Base-by-base conservation (phyloP, 495 filamentous ascomycete species). In the Trichoderma erinaceum region DNA sequence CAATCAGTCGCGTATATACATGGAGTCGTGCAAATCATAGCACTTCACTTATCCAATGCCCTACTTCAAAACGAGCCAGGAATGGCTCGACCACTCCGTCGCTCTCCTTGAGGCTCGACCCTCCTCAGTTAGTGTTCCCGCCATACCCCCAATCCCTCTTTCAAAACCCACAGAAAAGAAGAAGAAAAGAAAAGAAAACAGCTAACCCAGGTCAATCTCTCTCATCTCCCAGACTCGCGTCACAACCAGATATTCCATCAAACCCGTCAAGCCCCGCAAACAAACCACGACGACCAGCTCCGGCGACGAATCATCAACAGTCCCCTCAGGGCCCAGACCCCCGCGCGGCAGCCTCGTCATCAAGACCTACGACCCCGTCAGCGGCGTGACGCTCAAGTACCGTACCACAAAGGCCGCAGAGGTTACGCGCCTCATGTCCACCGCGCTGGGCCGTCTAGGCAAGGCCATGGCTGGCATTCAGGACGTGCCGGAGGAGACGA, bases 371-470 rank as follows among this genome's bases (percentile, higher is more conserved):
- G 92, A 97, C 77, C 91, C 95, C 0, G 77, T 77, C 35, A 88
- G 89, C 15, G 95, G 95, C 70, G 85, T 87, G 63, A 88, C 89
- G 67, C 85, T 99, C 43, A 96, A 97, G 78, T 99, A 97, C 80
- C 84, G 85, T 74, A 97, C 95, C 21, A 87, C 90, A 76, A 96
- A 96, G 73, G 89, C 88, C n/a, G 91, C 91, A 21, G 93, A 97
- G 76, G 94, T 99, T 4, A 86, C 88, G 3, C 80, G 95, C 43
- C 76, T 98, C 75, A 84, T 98, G 52, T 86, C 87, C 43, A 86
- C 86, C 50, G 27, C 41, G 25, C 73, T 98, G 69, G 91, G 90
- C 2, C 81, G 84, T 68, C 74, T 94, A 73, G 89, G 87, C 8
- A 78, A 81, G 68, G 78, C 83, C 69, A 91, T 93, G 82, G 86